Conservation (phyloP, 257 asterid species). For the Plantago ovata region DNA sequence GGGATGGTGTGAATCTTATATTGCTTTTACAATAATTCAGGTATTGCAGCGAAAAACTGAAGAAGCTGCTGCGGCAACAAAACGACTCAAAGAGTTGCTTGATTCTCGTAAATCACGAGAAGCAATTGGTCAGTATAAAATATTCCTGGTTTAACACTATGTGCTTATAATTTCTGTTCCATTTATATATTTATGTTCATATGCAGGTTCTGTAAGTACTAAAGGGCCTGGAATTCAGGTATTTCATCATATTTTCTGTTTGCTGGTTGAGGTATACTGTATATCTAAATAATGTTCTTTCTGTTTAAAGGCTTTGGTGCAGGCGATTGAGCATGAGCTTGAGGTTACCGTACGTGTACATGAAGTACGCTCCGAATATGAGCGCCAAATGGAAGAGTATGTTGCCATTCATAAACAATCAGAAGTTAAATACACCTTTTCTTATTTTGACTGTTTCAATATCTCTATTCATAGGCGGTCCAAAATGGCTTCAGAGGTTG, state of each 20-base stretch:
- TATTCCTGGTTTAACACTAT: conserved; percentile 1
- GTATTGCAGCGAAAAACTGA: conserved; percentile 94
- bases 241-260: conserved; percentile 14
- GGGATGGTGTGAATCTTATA: neutral
- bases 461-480: conserved; percentile 52
- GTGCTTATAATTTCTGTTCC: conserved; percentile 8
- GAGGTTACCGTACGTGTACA: conserved; percentile 92
- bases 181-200: conserved; percentile 9
- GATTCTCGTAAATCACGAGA: conserved; percentile 93
- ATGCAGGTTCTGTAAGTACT: conserved; percentile 49
- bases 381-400: conserved; percentile 92
- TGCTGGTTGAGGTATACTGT: conserved; percentile 4
- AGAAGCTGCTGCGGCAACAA: conserved; percentile 93
- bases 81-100: conserved; percentile 85
- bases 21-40: conserved; percentile 34
- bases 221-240: conserved; percentile 81
- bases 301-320: conserved; percentile 56
- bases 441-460: neutral
- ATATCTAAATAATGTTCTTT: conserved; percentile 18
- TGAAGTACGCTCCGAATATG: conserved; percentile 89
- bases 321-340: conserved; percentile 87
- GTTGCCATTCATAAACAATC: conserved; percentile 21
- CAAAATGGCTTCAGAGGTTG: conserved; percentile 84
- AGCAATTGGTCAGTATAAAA: conserved; percentile 39
- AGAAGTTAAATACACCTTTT: neutral